These are phyloP conservation scores for Pleurotus tuber-regium DNA, from an alignment of 768 basidiomycete species.

Conservation along the genomic window DNA sequence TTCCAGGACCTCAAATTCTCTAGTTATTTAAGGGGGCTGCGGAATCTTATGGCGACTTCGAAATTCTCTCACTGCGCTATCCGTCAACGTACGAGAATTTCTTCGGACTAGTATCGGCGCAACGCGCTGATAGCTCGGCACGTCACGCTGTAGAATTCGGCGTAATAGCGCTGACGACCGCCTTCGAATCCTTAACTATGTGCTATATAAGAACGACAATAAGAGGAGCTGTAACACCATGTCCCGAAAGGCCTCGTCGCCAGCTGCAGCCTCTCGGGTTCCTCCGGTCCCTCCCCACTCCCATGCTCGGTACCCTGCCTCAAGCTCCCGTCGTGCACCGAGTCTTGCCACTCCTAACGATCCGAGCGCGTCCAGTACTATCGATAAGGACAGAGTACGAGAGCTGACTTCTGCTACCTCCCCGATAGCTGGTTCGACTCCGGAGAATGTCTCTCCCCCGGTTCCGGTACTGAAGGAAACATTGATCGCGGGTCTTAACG, in stretches of 20 bases:
- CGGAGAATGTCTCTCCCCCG: not conserved
- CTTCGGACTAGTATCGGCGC: no score
- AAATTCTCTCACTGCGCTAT: no score
- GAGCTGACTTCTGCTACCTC: not conserved
- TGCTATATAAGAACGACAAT: no score
- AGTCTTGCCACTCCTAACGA: not conserved
- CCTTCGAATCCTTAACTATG: no score
- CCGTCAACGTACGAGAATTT: no score
- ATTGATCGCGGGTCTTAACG: not conserved
- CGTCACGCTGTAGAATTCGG: not conserved
- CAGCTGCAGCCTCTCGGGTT: no score
- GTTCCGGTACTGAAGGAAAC: not conserved
- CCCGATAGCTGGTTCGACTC: not conserved
- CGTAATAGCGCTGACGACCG: not conserved
- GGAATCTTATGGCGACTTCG: no score
- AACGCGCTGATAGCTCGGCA: no score
- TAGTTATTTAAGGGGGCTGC: no score
- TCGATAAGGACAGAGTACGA: not conserved
- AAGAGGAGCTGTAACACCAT: no score
- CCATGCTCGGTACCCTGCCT: not conserved
- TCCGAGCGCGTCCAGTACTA: not conserved
- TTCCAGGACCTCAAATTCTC: no score
- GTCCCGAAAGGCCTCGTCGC: not conserved
- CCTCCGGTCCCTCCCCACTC: no score
- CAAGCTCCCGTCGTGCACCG: not conserved